Base-by-base conservation (phyloP, 164 flowering plant species). In the Magnolia kwangsiensis region DNA sequence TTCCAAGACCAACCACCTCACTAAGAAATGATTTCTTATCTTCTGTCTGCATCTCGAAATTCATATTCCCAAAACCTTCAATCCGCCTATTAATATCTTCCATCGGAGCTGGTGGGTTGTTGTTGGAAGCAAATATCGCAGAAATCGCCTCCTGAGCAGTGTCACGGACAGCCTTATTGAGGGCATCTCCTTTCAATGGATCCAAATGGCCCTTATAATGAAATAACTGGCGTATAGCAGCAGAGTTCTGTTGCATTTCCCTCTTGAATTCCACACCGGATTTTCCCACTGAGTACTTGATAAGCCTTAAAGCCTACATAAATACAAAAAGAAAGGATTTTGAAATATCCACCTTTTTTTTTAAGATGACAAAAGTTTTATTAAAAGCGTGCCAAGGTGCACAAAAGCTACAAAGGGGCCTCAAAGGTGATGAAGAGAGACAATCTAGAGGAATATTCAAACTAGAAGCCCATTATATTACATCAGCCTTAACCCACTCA, bases 231-330 rank as follows among this genome's bases (percentile, higher is more conserved):
- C 94, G 90, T 63, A 96, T 84, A 18, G 92, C 92, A 61, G 83
- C 90, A 1, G 98, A 94, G 79, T 91, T 83, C 72, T 98, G 87
- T 82, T 96, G 99, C 97, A 96, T 92, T 86, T 96, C 98, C 80
- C 98, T 90, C 80, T 94, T 85, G 79, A 96, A 96, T 76, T 96
- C 99, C 75, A 84, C 89, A 79, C 99, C 99, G 50, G 98, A 92
- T 86, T 94, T 96, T 19, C 92, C 97, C 73, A 92, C 97, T 6
- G 90, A 82, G 83, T 92, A 96, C 76, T 96, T 96, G 77, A 96
- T 94, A 85, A 96, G 76, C 81, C 98, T 89, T 67, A 96, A 74
- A 63, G 97, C 97, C 99, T 96, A 83, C 76, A 84, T 18, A 80
- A 66, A 5, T 37, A 37, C 45, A 37, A 3, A 37, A 4, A 5